Percentiles rank a stretch among this genome's conserved stretches.
phyloP scores from a whole-genome alignment of 495 filamentous ascomycete species.

The Letharia lupina region DNA sequence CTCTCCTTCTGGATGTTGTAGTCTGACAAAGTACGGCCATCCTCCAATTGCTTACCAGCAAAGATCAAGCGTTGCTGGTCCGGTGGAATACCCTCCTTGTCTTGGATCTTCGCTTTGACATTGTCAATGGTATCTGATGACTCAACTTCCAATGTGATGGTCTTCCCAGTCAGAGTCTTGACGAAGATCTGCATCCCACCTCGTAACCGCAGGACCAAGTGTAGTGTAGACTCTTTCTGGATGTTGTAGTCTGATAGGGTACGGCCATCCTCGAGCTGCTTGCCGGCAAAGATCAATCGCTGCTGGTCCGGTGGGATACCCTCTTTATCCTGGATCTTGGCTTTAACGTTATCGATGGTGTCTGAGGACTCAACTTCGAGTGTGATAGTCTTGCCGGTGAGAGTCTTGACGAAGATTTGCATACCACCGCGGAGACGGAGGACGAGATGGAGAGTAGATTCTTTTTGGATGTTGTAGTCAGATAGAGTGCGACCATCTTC shows the following conservation, averaged over 20 bases:
- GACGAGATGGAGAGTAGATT: constrained; percentile 61
- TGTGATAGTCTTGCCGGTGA: constrained; percentile 66
- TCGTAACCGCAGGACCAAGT: constrained; percentile 92
- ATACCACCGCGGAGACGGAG: constrained; percentile 67
- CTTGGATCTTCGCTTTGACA: constrained; percentile 87
- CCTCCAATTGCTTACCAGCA: constrained; percentile 84
- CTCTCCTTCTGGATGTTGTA: constrained; percentile 96
- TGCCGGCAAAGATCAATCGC: constrained; percentile 91
- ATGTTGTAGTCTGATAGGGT: constrained; percentile 99
- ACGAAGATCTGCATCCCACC: constrained; percentile 97
- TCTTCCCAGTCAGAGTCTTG: constrained; percentile 89
- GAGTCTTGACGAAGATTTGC: constrained; percentile 67
- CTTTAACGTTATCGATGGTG: constrained; percentile 98
- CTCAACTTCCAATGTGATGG: constrained; percentile 85
- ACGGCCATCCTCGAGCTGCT: constrained; percentile 86
- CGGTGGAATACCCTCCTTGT: constrained; percentile 85
- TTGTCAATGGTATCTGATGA: constrained; percentile 88
- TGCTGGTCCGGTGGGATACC: constrained; percentile 93
- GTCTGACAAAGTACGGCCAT: constrained; percentile 73
- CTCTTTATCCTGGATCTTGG: constrained; percentile 97
- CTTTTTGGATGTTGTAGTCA: constrained; percentile 70
- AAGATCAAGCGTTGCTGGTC: constrained; percentile 89
- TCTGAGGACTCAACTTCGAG: constrained; percentile 69
- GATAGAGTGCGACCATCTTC: constrained; percentile 63
- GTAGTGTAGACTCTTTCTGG: constrained; percentile 96